phyloP scores from a whole-genome alignment of 331 rosid species.

The Erythrophleum ivorense region DNA sequence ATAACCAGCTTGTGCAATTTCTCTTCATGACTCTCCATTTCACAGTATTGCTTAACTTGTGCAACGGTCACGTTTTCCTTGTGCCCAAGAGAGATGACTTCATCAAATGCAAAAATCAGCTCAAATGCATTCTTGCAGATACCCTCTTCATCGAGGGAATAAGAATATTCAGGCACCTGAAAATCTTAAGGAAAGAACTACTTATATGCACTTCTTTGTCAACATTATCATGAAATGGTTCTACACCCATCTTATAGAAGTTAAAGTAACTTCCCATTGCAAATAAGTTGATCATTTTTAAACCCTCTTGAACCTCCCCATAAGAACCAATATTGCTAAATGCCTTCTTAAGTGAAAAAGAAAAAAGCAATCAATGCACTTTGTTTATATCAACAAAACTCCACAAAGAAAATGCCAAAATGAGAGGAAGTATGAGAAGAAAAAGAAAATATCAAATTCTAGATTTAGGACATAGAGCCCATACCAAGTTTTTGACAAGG shows the following conservation, averaged over 20 bases:
- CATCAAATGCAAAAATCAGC: conserved; percentile 95
- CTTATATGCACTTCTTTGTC: neutral
- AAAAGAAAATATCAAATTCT: conserved; percentile 3
- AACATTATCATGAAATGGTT: conserved; percentile 16
- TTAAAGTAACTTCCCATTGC: conserved; percentile 21
- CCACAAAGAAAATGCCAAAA: neutral
- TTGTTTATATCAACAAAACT: conserved; percentile 1
- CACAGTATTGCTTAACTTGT: conserved; percentile 90
- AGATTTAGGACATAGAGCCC: conserved; percentile 18
- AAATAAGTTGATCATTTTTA: conserved; percentile 32
- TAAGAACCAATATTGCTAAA: conserved; percentile 26
- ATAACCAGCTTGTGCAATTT: conserved; percentile 88
- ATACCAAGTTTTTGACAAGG: conserved; percentile 33
- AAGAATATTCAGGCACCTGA: conserved; percentile 88
- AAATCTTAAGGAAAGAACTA: conserved; percentile 59
- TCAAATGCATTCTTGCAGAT: conserved; percentile 87
- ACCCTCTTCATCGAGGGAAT: conserved; percentile 93
- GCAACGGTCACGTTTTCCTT: conserved; percentile 87
- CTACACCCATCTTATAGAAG: conserved; percentile 6
- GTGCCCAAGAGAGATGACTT: conserved; percentile 94
- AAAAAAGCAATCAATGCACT: neutral
- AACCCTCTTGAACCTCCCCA: conserved; percentile 21
- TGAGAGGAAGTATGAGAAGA: conserved; percentile 5
- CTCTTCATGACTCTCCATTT: conserved; percentile 99
- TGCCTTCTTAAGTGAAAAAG: conserved; percentile 20